Conservation (phyloP, 495 filamentous ascomycete species). For the Penicillium canescens region DNA sequence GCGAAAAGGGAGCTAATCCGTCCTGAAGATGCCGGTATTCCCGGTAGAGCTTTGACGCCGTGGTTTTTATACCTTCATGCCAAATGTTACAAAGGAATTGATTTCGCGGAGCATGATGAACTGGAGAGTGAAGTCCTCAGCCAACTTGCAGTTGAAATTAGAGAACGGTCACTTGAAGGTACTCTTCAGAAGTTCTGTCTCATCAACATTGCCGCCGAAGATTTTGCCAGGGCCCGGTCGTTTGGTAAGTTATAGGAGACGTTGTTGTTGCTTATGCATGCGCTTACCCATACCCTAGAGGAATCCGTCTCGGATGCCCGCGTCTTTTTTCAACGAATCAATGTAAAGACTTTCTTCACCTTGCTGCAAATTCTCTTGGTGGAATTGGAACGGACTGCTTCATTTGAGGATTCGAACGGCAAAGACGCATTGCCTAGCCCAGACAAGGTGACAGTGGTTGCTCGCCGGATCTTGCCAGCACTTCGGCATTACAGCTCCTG, state of each 20-base stretch:
- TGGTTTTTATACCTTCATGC: slow-evolving; percentile 92
- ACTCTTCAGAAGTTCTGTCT: slow-evolving; percentile 77
- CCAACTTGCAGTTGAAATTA: slow-evolving; percentile 71
- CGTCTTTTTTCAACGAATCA: slow-evolving; percentile 75
- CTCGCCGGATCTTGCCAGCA: slow-evolving; percentile 65
- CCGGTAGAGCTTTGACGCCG: slow-evolving; percentile 57
- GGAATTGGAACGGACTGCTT: slow-evolving; percentile 59
- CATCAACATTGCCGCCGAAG: slow-evolving; percentile 83
- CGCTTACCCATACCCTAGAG: slow-evolving; percentile 33
- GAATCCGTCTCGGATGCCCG: slow-evolving; percentile 53
- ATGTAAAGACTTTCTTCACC: slow-evolving; percentile 76
- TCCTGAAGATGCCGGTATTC: slow-evolving; percentile 50
- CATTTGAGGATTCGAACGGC: slow-evolving; percentile 43
- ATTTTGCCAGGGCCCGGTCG: slow-evolving; percentile 61
- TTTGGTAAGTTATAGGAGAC: slow-evolving; percentile 49
- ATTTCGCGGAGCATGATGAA: slow-evolving; percentile 74
- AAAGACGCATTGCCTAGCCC: slow-evolving; percentile 32
- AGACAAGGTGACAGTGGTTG: slow-evolving; percentile 61
- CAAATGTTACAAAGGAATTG: slow-evolving; percentile 71
- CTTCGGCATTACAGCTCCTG: slow-evolving; percentile 75
- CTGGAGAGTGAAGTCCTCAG: slow-evolving; percentile 84
- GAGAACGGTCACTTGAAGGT: slow-evolving; percentile 63
- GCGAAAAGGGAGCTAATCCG: slow-evolving; percentile 58
- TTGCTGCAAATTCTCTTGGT: slow-evolving; percentile 72
- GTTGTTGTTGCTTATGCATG: slow-evolving; percentile 1